Conservation (phyloP, 257 asterid genomes). For the Cruciata laevipes region DNA sequence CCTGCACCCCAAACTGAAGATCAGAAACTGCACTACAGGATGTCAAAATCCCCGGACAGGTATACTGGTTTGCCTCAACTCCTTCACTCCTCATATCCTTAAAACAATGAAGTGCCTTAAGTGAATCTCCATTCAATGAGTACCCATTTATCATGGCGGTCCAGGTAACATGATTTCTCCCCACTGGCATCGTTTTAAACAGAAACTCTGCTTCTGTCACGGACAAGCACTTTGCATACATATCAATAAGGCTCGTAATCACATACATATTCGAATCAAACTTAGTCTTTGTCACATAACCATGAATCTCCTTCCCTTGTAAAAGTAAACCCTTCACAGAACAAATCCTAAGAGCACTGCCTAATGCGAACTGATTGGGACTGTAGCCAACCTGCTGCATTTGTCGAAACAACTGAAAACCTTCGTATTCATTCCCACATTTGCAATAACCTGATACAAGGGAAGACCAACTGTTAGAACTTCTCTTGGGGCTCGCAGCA, state of each 20-base stretch:
- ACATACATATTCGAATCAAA: slow-evolving; percentile 52
- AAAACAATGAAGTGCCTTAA: slow-evolving; percentile 48
- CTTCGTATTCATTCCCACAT: slow-evolving; percentile 49
- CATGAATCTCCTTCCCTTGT: slow-evolving; percentile 59
- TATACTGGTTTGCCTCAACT: slow-evolving; percentile 64
- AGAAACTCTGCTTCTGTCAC: slow-evolving; percentile 54
- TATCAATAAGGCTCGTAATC: slow-evolving; percentile 70
- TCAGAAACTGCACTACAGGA: slow-evolving; percentile 48
- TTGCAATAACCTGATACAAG: slow-evolving; percentile 79
- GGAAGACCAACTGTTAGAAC: slow-evolving; percentile 67
- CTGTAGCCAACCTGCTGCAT: slow-evolving; percentile 50
- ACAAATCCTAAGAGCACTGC: slow-evolving; percentile 63
- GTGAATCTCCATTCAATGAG: slow-evolving; percentile 47
- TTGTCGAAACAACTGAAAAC: slow-evolving; percentile 47
- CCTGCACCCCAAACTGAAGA: slow-evolving; percentile 50
- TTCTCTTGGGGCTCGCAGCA: slow-evolving; percentile 36
- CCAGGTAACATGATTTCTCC: slow-evolving; percentile 88
- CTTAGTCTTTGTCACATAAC: slow-evolving; percentile 46
- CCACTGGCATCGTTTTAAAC: slow-evolving; percentile 39
- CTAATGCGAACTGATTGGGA: slow-evolving; percentile 61
- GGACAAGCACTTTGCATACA: slow-evolving; percentile 54
- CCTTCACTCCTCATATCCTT: slow-evolving; percentile 53
- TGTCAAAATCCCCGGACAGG: slow-evolving; percentile 65
- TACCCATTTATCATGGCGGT: slow-evolving; percentile 81
- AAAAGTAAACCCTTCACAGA: slow-evolving; percentile 49